Evolutionary conservation across 345 rosid species (phyloP), one percentile per base, ranked within the genome.

Genomic region (Chamaenerion angustifolium): DNA sequence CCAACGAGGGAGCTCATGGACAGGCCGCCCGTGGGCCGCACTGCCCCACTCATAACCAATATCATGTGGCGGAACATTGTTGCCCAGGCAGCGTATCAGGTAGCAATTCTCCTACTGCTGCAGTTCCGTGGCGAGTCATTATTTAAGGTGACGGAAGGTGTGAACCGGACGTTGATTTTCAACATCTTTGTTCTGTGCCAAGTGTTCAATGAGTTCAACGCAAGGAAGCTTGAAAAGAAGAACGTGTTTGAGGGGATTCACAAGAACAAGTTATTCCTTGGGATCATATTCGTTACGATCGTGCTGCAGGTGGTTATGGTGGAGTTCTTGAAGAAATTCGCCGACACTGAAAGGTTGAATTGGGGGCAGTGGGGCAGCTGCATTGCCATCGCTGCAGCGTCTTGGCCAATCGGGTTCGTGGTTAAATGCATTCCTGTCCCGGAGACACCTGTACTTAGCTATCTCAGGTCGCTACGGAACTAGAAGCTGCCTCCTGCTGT

Each of bases 141-240:
- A 6, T 79, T 87, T 50, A 59, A 56, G 0, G 81, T 78, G 42
- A 69, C 49, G 1, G 56, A 75, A 71, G 63, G 58, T 52, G 85
- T 77, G 46, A 83, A 77, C 19, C 64, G 76, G 47, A 81, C 88
- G 3, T 54, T 88, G 68, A 77, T 83, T 40, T 87, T 83, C 67
- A 87, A 87, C 42, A 70, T 66, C 2, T 83, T 83, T 44, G 82
- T 81, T 44, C 66, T 83, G 3, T 81, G 88, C 76, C 85, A 83
- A 16, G 88, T 87, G 46, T 83, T 81, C 41, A 87, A 87, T n/a
- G 89, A 81, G 67, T 79, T 83, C 49, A 83, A 87, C 43, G 81
- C 85, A 8, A 70, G 96, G 67, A 79, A 77, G 66, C 70, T 87
- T 1, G 85, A 81, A 59, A 76, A 77, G 72, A 83, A 68, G 72